Conservation (phyloP, 1,284 basidiomycete species). For the Ustilago hordei region DNA sequence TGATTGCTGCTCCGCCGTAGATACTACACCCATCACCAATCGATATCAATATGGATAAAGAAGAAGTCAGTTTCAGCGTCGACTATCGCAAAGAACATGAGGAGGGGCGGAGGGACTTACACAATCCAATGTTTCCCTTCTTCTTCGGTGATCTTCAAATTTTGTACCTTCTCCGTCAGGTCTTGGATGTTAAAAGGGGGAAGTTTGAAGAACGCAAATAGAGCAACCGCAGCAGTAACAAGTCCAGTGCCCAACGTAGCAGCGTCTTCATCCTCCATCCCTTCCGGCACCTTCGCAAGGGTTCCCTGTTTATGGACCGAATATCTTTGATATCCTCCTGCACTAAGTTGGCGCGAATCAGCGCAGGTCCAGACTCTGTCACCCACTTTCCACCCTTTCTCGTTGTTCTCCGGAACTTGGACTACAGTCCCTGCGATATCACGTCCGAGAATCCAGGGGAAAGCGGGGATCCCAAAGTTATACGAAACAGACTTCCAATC, state of each 20-base stretch:
- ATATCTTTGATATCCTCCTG: slow-evolving; percentile 59
- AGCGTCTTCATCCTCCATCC: slow-evolving; percentile 45
- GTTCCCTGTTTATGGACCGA: slow-evolving; percentile 46
- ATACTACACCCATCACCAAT: slow-evolving; percentile 5
- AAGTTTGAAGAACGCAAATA: slow-evolving; percentile 58
- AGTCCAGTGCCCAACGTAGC: slow-evolving; percentile 64
- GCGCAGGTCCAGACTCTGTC: slow-evolving; percentile 69
- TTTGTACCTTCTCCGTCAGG: not conserved
- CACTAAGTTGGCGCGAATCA: slow-evolving; percentile 52
- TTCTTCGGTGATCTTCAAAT: not conserved
- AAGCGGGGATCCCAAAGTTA: slow-evolving; percentile 60
- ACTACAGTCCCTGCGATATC: slow-evolving; percentile 72
- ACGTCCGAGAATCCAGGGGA: slow-evolving; percentile 71
- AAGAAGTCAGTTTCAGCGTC: too few species aligned
- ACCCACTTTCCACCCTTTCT: slow-evolving; percentile 70
- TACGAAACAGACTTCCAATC: slow-evolving; percentile 60
- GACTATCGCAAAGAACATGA: not conserved
- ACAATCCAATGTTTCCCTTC: slow-evolving; percentile 39
- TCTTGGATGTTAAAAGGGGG: not conserved
- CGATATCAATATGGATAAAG: too few species aligned
- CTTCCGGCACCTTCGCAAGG: slow-evolving; percentile 38
- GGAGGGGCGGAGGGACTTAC: slow-evolving; percentile 20
- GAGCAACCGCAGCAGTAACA: slow-evolving; percentile 65
- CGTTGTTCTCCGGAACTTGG: slow-evolving; percentile 71
- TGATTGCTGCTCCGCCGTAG: slow-evolving; percentile 62